Percentiles rank a stretch among this genome's conserved stretches.
Evolutionary conservation across 352 stramenopile genomes (phyloP).

Genomic region (Phytophthora lateralis): DNA sequence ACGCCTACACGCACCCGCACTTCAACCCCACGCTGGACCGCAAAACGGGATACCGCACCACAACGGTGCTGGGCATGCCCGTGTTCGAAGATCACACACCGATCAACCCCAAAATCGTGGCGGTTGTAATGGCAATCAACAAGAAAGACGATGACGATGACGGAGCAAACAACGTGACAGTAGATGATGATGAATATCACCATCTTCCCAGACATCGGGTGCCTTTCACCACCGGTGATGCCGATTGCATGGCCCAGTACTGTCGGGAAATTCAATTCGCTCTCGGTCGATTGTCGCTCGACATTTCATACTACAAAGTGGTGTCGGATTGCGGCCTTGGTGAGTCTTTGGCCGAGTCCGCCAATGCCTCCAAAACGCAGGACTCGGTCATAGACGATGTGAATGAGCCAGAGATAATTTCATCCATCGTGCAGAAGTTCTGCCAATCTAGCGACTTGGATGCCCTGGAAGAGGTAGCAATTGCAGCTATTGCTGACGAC

Average conservation of each 20-base stretch:
- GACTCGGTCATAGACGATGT: conserved; percentile 32
- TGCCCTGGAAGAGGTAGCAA: conserved; percentile 36
- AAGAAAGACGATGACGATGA: conserved; percentile 55
- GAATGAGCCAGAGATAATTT: conserved; percentile 59
- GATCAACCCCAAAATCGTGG: conserved; percentile 66
- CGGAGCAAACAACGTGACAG: not conserved
- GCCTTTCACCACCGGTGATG: conserved; percentile 56
- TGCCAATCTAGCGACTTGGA: conserved; percentile 59
- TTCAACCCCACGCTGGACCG: conserved; percentile 68
- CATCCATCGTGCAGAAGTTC: conserved; percentile 66
- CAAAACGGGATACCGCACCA: conserved; percentile 74
- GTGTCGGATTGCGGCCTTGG: conserved; percentile 53
- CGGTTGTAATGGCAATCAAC: conserved; percentile 87
- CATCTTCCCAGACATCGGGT: conserved; percentile 28
- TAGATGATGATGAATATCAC: conserved; percentile 22
- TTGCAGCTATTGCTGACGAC: conserved; percentile 25
- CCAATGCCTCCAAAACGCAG: conserved; percentile 10
- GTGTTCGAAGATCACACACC: conserved; percentile 67
- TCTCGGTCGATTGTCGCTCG: conserved; percentile 59
- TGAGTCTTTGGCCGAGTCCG: conserved; percentile 8
- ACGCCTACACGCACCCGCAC: conserved; percentile 63
- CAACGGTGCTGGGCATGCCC: conserved; percentile 67
- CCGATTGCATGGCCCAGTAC: conserved; percentile 53
- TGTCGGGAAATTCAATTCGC: conserved; percentile 75
- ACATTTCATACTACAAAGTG: conserved; percentile 78